Evolutionary conservation across 495 filamentous ascomycete species (phyloP), one percentile per base, ranked within the genome.

Genomic region (Penicillium ochrochloron): DNA sequence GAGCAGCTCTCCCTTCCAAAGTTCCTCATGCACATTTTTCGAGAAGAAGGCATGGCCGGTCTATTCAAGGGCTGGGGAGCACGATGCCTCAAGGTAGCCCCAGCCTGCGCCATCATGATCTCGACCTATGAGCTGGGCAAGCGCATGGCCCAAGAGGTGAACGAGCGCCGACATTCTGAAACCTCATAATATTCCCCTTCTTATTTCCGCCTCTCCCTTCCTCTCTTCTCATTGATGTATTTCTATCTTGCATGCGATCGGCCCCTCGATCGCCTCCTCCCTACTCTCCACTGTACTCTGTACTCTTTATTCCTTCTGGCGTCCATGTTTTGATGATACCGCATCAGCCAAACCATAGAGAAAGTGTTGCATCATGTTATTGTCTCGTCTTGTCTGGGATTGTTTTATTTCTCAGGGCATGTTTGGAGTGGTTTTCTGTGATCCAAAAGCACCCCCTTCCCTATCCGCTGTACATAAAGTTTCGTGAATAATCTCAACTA

Each of bases 91-190:
- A 98, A 98, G 70, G 94, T 98, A 7, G 94, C 95, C 12, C 95
- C 95, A 2, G 93, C 94, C 15, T 98, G 95, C 77, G 95, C 96
- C n/a, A 97, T 99, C 70, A 99, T 99, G 95, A 99, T 99, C 65
- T 96, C 92, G 61, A 96, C 88, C 60, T 99, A 98, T 69, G 95
- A 99, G 76, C 84, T 98, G 25, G 93, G 96, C 12, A 99, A 99
- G 85, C 89, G 89, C 73, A 89, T 90, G 75, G 94, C 95, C 8
- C 79, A 85, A 61, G 85, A 85, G 23, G 88, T 92, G 59, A 97
- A 99, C 69, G 89, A 94, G 71, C 81, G 85, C 51, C 75, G 74
- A 15, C 71, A 73, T n/a, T 61, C 70, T 9, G 71, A 74, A n/a
- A 63, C 57, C 44, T 56, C 62, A 51, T 65, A 48, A 72, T 14